phyloP scores from a whole-genome alignment of 1,284 basidiomycete genomes.

The Nidula niveotomentosa region DNA sequence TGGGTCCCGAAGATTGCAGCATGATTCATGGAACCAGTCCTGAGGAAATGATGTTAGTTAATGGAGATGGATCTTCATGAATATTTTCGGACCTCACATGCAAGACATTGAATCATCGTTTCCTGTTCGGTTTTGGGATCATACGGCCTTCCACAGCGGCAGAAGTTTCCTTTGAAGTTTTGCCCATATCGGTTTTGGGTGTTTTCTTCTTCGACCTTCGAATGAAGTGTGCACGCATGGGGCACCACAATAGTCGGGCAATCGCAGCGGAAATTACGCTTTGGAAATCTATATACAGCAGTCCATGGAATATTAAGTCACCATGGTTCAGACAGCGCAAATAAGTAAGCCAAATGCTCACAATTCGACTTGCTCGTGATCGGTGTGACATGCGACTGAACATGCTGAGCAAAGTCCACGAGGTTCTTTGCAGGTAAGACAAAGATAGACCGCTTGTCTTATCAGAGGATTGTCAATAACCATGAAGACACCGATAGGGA shows the following conservation, averaged over 20 bases:
- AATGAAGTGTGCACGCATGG: constrained; percentile 64
- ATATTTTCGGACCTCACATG: constrained; percentile 65
- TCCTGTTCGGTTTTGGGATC: constrained; percentile 70
- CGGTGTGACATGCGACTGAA: constrained; percentile 77
- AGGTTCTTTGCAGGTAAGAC: constrained; percentile 64
- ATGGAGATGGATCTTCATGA: neutral
- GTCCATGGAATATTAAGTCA: neutral
- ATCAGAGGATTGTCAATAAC: neutral
- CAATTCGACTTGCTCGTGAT: constrained; percentile 81
- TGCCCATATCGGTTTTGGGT: constrained; percentile 61
- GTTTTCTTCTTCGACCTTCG: constrained; percentile 51
- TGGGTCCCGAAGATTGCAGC: constrained; percentile 71
- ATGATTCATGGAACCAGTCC: constrained; percentile 89
- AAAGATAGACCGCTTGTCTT: constrained; percentile 75
- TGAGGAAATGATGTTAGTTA: constrained; percentile 21
- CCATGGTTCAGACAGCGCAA: neutral
- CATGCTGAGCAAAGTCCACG: constrained; percentile 74
- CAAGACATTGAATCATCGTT: constrained; percentile 83
- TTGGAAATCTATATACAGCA: constrained; percentile 57
- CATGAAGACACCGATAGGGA: neutral
- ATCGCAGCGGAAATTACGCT: constrained; percentile 77
- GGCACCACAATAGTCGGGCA: constrained; percentile 66
- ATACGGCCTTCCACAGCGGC: constrained; percentile 69
- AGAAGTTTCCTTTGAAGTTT: constrained; percentile 70
- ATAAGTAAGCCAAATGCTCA: constrained; percentile 18